These are phyloP conservation scores for Withania somnifera DNA, from an alignment of 305 asterid genomes.

Conservation along the genomic window DNA sequence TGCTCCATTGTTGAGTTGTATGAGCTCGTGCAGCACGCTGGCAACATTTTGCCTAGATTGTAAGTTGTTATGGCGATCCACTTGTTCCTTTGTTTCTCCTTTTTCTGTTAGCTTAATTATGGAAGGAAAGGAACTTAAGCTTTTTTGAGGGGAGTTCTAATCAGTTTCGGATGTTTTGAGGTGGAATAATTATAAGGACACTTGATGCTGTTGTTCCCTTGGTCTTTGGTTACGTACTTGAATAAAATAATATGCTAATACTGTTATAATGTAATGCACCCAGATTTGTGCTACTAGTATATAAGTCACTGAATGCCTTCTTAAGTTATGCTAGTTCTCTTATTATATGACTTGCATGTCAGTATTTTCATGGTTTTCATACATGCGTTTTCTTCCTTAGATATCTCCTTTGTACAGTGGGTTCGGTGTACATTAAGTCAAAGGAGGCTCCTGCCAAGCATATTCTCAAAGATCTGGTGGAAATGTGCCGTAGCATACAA, in stretches of 20 bases:
- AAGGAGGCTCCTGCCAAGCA: conserved; percentile 99
- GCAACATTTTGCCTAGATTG: conserved; percentile 93
- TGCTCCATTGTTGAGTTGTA: conserved; percentile 92
- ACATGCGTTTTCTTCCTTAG: conserved; percentile 28
- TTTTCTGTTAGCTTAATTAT: background rate
- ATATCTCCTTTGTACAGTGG: conserved; percentile 93
- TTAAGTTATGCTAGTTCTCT: background rate
- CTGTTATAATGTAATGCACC: background rate
- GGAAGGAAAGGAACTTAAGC: background rate
- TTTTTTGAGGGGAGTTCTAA: background rate
- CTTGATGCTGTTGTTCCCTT: background rate
- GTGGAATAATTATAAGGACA: background rate
- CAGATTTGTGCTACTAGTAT: background rate
- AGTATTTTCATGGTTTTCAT: background rate
- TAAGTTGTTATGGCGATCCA: conserved; percentile 23
- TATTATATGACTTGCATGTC: background rate
- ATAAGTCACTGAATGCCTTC: background rate
- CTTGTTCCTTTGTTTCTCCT: background rate
- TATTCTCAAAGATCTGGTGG: conserved; percentile 94
- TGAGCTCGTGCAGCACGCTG: conserved; percentile 99
- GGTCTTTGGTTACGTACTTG: background rate
- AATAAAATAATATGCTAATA: background rate
- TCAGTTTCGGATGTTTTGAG: background rate
- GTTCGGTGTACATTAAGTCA: conserved; percentile 83
- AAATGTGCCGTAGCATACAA: conserved; percentile 94